Evolutionary conservation across 1,284 basidiomycete species (phyloP).

Genomic region (Malassezia psittaci): DNA sequence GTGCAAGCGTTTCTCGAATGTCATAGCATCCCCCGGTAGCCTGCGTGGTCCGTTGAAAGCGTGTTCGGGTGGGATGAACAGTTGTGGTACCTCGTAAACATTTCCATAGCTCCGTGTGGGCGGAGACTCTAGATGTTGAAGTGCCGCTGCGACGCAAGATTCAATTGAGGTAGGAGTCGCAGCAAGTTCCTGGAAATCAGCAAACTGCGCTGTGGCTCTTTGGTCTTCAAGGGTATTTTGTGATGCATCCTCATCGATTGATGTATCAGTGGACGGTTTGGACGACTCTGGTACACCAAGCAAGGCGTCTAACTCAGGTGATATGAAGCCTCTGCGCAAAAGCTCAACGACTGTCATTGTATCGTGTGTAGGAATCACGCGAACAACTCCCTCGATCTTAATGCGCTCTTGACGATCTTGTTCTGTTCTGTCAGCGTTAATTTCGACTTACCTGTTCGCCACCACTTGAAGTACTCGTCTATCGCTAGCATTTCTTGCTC

Average conservation of each 20-base stretch:
- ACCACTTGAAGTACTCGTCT: slow-evolving; percentile 21
- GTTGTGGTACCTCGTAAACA: background rate
- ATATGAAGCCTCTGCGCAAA: slow-evolving; percentile 13
- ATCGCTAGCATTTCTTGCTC: slow-evolving; percentile 16
- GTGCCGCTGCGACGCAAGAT: background rate
- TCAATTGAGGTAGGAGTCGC: background rate
- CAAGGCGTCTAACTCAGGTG: slow-evolving; percentile 13
- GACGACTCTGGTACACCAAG: slow-evolving; percentile 2
- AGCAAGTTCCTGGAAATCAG: background rate
- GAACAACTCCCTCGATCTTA: slow-evolving; percentile 3
- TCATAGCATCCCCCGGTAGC: slow-evolving; percentile 9
- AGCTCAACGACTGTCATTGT: slow-evolving; percentile 17
- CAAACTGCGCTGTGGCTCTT: background rate
- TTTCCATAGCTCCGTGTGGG: background rate
- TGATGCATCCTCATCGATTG: slow-evolving; percentile 3
- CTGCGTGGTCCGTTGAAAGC: background rate
- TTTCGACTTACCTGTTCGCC: slow-evolving; percentile 11
- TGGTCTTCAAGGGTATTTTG: background rate
- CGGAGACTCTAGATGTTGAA: slow-evolving; percentile 3
- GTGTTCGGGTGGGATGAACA: slow-evolving; percentile 8
- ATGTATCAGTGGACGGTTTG: background rate
- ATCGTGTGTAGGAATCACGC: slow-evolving; percentile 10
- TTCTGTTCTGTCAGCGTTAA: background rate
- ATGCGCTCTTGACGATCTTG: slow-evolving; percentile 17
- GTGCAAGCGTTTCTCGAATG: background rate